Evolutionary conservation across 768 basidiomycete genomes (phyloP), one percentile per base, ranked within the genome.

Genomic region (Suillus fuscotomentosus): DNA sequence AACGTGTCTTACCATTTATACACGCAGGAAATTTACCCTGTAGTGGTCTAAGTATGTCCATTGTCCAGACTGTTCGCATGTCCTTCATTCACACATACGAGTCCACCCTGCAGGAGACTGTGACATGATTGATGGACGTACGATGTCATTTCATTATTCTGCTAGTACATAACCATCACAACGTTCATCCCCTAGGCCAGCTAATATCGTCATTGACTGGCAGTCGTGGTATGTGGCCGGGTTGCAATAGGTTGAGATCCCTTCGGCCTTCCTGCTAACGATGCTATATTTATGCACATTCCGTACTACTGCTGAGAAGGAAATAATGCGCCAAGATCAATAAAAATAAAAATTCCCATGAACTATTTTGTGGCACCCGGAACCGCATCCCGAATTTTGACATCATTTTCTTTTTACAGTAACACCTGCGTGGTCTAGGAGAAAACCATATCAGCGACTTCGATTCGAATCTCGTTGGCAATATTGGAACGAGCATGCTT

Each of bases 331-430:
- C 56, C 38, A 2, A 39, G 22, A 15, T 17, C 8, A 41, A 24
- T 31, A 31, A 15, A 57, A 57, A 57, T 22, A n/a, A n/a, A n/a
- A n/a, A n/a, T 57, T 57, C 56, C 10, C 56, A 38, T 57, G 55
- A 27, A 10, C 2, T 56, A 14, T 56, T 36, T 56, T 38, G 50
- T 51, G 50, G 9, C 27, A 53, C 51, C 38, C 55, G 56, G 56
- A 39, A 5, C 56, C 56, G 56, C 38, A 39, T 39, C 38, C n/a
- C 54, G 24, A 34, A 34, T n/a, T n/a, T n/a, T n/a, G n/a, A n/a
- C n/a, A n/a, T n/a, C 22, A 11, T 27, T 27, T 47, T 48, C n/a
- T 50, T 24, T 50, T 50, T 24, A 27, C 15, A 17, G 50, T 50
- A 6, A 27, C 4, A 14, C 22, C 27, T 20, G 9, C 31, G 31